These are phyloP conservation scores for Bruguiera parviflora DNA, from an alignment of 345 rosid genomes.

Conservation along the genomic window DNA sequence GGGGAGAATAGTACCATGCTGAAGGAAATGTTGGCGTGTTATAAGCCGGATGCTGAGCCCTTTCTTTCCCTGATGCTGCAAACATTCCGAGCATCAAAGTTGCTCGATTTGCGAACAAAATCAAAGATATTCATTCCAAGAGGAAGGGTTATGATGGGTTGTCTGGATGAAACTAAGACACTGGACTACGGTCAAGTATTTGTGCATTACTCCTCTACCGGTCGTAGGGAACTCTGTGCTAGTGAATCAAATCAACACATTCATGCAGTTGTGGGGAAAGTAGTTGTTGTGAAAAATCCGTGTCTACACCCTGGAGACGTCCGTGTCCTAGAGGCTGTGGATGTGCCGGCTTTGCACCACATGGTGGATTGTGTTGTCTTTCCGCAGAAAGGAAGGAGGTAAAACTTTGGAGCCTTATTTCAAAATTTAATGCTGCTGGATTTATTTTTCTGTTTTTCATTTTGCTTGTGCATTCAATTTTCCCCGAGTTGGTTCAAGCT, in stretches of 20 bases:
- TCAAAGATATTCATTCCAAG: constrained; percentile 49
- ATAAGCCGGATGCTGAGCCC: constrained; percentile 68
- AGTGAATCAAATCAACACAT: not conserved
- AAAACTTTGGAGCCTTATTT: not conserved
- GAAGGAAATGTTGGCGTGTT: constrained; percentile 60
- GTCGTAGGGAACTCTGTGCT: not conserved
- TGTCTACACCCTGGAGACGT: constrained; percentile 68
- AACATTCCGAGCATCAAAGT: constrained; percentile 66
- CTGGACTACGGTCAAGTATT: constrained; percentile 33
- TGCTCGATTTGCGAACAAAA: constrained; percentile 61
- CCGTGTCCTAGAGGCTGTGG: constrained; percentile 46
- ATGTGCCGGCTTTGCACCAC: constrained; percentile 42
- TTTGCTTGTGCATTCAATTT: too few species aligned
- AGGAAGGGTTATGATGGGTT: constrained; percentile 90
- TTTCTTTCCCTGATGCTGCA: constrained; percentile 89
- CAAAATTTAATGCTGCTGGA: not conserved
- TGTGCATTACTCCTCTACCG: constrained; percentile 16
- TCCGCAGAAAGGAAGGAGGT: constrained; percentile 56
- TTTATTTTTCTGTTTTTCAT: not conserved
- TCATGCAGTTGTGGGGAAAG: constrained; percentile 18
- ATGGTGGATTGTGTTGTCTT: constrained; percentile 59
- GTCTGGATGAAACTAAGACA: constrained; percentile 64
- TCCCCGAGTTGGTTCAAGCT: too few species aligned
- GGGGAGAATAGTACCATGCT: constrained; percentile 64
- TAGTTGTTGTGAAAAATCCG: constrained; percentile 52